Conservation (phyloP, 2,329 filamentous ascomycete species). For the Didymella sp. region DNA sequence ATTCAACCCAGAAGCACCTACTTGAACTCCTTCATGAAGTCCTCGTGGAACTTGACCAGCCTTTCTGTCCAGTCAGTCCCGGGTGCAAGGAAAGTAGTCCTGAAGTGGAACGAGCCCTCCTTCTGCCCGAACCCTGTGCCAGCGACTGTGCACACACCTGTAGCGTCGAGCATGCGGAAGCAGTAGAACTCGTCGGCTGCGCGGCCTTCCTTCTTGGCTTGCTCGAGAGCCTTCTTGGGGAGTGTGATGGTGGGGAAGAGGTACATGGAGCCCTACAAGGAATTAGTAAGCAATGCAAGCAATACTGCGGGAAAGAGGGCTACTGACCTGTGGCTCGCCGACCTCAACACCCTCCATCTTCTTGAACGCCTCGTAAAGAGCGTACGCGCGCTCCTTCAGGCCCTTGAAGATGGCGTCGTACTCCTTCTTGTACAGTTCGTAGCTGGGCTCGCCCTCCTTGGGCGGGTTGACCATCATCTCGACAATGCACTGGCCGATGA, state of each 20-base stretch:
- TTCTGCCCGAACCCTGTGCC: constrained; percentile 94
- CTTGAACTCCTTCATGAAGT: constrained; percentile 84
- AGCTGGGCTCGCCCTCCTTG: constrained; percentile 79
- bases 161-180: constrained; percentile 87
- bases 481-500: constrained; percentile 93
- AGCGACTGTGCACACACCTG: constrained; percentile 91
- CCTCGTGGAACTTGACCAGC: constrained; percentile 87
- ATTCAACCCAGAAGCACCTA: constrained; percentile 20
- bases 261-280: constrained; percentile 86
- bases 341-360: constrained; percentile 97
- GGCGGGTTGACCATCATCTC: constrained; percentile 99
- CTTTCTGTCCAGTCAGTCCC: constrained; percentile 92
- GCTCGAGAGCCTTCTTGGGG: constrained; percentile 75
- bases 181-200: constrained; percentile 93
- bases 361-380: constrained; percentile 87
- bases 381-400: constrained; percentile 78
- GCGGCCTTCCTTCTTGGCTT: constrained; percentile 75
- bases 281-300: background rate
- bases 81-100: constrained; percentile 94
- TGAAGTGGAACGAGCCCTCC: constrained; percentile 88
- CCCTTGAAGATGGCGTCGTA: constrained; percentile 83
- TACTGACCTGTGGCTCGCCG: constrained; percentile 72
- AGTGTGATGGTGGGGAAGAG: constrained; percentile 94
- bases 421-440: constrained; percentile 82
- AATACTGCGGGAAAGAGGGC: background rate